These are phyloP conservation scores for Cryptococcus sp. DNA, from an alignment of 1,284 basidiomycete genomes.

Conservation along the genomic window DNA sequence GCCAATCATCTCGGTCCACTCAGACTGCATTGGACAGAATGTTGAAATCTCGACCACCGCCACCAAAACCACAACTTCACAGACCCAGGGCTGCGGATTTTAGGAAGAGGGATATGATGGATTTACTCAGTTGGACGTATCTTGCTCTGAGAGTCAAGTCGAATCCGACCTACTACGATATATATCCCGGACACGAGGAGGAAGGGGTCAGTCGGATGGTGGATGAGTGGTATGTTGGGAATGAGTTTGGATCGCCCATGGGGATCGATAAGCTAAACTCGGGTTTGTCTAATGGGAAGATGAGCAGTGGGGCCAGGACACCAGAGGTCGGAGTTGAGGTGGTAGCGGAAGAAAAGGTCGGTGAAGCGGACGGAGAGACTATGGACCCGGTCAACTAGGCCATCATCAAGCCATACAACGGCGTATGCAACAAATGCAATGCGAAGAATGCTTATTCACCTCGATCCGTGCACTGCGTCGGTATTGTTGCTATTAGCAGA, in stretches of 20 bases:
- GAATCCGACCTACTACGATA: conserved; percentile 86
- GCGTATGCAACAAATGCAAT: too few species aligned
- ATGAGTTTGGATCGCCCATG: conserved; percentile 3
- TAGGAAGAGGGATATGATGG: conserved; percentile 66
- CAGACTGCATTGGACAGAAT: conserved; percentile 31
- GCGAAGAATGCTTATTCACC: too few species aligned
- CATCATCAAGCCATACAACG: too few species aligned
- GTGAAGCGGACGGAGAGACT: conserved; percentile 11
- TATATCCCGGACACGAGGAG: conserved; percentile 49
- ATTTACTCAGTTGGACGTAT: conserved; percentile 76
- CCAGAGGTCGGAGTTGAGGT: conserved; percentile 1
- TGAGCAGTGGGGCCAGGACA: conserved; percentile 1
- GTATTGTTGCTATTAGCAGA: too few species aligned
- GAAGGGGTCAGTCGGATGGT: conserved; percentile 65
- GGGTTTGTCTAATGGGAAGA: conserved; percentile 2
- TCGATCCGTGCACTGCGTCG: too few species aligned
- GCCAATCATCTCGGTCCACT: conserved; percentile 7
- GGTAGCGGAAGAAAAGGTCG: conserved; percentile 5
- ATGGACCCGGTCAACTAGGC: conserved; percentile 3
- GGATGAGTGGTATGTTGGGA: conserved; percentile 51
- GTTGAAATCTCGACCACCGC: conserved; percentile 22
- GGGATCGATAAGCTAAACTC: background rate
- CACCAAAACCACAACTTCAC: conserved; percentile 15
- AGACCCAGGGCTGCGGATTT: conserved; percentile 43
- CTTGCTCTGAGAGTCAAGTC: conserved; percentile 64